Conservation (phyloP, 257 asterid genomes). For the Solanum rostratum region DNA sequence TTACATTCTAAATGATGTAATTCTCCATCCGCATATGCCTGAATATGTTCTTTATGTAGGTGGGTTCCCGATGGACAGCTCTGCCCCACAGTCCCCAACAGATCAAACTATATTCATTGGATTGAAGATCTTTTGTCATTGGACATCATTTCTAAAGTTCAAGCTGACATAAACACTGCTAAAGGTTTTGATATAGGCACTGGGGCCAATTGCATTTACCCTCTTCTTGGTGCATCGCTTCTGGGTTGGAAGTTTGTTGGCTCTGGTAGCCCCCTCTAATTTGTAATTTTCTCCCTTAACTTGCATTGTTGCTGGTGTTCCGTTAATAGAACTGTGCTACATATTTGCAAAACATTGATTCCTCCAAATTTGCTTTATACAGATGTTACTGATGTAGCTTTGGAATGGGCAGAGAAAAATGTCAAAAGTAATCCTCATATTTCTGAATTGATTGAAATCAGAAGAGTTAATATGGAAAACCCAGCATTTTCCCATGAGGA, state of each 20-base stretch:
- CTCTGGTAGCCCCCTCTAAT: slow-evolving; percentile 42
- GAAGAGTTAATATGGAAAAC: slow-evolving; percentile 31
- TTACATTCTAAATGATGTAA: background rate
- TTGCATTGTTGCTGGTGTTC: background rate
- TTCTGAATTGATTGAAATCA: slow-evolving; percentile 64
- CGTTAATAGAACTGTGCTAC: background rate
- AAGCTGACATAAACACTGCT: slow-evolving; percentile 10
- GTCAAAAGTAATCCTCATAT: slow-evolving; percentile 61
- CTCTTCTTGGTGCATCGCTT: slow-evolving; percentile 94
- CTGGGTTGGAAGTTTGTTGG: slow-evolving; percentile 91
- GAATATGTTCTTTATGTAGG: slow-evolving; percentile 28
- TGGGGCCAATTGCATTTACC: slow-evolving; percentile 93
- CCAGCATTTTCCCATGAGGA: slow-evolving; percentile 2
- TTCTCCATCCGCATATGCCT: background rate
- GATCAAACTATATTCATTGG: slow-evolving; percentile 96
- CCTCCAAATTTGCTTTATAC: background rate
- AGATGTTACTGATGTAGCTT: slow-evolving; percentile 86
- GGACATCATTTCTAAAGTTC: slow-evolving; percentile 29
- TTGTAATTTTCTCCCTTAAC: background rate
- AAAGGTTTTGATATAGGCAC: slow-evolving; percentile 94
- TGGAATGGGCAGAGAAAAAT: slow-evolving; percentile 81
- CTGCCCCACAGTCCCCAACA: slow-evolving; percentile 92
- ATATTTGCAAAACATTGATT: background rate
- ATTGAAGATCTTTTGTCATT: slow-evolving; percentile 73
- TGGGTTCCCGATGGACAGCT: slow-evolving; percentile 99